phyloP scores from a whole-genome alignment of 805 yeast genomes.

The Spathaspora sp. region DNA sequence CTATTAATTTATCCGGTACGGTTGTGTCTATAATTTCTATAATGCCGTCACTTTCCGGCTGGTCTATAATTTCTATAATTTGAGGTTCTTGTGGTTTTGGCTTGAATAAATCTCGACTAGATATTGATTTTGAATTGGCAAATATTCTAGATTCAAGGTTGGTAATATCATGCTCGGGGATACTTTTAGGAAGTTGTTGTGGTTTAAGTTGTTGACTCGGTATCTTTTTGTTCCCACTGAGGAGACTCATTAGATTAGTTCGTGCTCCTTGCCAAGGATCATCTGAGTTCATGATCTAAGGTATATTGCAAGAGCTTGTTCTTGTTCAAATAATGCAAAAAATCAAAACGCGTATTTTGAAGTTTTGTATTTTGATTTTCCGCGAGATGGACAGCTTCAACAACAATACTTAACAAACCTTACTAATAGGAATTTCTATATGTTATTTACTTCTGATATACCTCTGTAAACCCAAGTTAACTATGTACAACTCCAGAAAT shows the following conservation, averaged over 20 bases:
- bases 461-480: no score
- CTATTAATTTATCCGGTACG: constrained; percentile 4
- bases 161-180: not conserved
- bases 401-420: no score
- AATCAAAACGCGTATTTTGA: not conserved
- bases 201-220: not conserved
- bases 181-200: constrained; percentile 6
- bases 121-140: constrained; percentile 3
- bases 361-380: no score
- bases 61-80: not conserved
- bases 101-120: not conserved
- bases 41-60: not conserved
- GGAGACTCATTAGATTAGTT: not conserved
- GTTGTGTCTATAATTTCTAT: not conserved
- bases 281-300: not conserved
- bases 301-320: not conserved
- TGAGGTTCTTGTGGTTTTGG: not conserved
- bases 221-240: not conserved
- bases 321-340: no score
- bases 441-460: no score
- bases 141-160: constrained; percentile 19
- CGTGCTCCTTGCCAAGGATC: not conserved
- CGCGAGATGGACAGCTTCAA: no score
- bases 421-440: no score
- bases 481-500: no score